Base-by-base conservation (phyloP, 2,329 filamentous ascomycete species). In the Alternaria atra region DNA sequence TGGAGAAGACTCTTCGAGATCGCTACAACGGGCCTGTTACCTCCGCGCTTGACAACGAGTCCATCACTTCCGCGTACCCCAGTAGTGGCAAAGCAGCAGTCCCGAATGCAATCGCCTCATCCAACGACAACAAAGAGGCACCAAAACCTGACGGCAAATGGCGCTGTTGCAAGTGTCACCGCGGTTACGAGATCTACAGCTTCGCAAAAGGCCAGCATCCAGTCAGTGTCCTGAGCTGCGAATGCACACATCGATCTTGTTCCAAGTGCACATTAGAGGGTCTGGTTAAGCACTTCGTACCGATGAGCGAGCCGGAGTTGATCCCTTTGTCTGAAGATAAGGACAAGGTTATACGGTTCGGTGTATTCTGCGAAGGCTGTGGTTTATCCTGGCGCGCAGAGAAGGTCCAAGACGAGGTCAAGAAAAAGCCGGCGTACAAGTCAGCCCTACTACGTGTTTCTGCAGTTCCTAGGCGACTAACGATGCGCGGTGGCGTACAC, bases 171-270 rank as follows among this genome's bases (percentile, higher is more conserved):
- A 63, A 56, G 34, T 65, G 62, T 27, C 13, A 51, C 4, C 40
- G 35, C 15, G 46, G 34, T 12, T 60, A 63, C 17, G 52, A 60
- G 5, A 43, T 65, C 23, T 59, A 57, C 51, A 57, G 35, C 50
- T 59, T 55, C 17, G 23, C 37, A 13, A 13, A 61, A 9, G 56
- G 58, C 37, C 44, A 50, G 8, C 71, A 74, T 52, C 62, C 69
- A 3, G 61, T 72, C 50, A 65, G 64, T 27, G 42, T 53, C 23
- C 43, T 74, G n/a, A 53, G 40, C 27, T 76, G 73, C 50, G 23
- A 51, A 12, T 76, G 73, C 51, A 63, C 60, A 6, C 73, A 76
- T 58, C 64, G 65, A 13, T 66, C 66, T 7, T 76, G 73, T 55
- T 54, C 55, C 12, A 64, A 58, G 12, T 76, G 73, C 58, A 61